Evolutionary conservation across 2,329 filamentous ascomycete genomes (phyloP).

Genomic region (Epichloe typhina): DNA sequence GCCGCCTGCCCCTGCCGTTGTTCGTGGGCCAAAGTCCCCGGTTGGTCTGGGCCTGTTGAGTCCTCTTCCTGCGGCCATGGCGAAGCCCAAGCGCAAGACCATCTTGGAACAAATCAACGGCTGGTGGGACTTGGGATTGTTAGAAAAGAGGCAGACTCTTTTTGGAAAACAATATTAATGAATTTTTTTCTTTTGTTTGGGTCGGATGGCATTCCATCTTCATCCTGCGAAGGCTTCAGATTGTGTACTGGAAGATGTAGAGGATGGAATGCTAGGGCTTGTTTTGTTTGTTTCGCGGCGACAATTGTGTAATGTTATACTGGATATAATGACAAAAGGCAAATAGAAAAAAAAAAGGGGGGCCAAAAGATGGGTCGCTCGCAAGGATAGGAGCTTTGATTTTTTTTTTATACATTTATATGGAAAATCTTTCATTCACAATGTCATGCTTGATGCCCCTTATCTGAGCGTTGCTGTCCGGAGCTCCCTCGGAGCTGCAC

Average conservation of each 20-base stretch:
- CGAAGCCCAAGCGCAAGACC: conserved; percentile 30
- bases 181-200: background rate
- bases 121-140: conserved; percentile 40
- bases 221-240: background rate
- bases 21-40: conserved; percentile 5
- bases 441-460: no score
- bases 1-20: conserved; percentile 11
- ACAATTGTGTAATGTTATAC: background rate
- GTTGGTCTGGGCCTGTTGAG: conserved; percentile 1
- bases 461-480: no score
- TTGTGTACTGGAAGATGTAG: background rate
- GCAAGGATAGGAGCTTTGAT: no score
- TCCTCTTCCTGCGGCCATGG: conserved; percentile 8
- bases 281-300: background rate
- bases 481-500: no score
- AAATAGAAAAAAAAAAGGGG: no score
- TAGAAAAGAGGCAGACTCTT: conserved; percentile 30
- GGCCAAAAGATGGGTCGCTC: no score
- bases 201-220: background rate
- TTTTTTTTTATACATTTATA: no score
- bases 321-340: no score
- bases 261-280: background rate
- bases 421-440: no score
- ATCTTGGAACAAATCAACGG: conserved; percentile 35
- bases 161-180: conserved; percentile 10